phyloP scores from a whole-genome alignment of 2,329 filamentous ascomycete genomes.

The Sclerotinia minor region DNA sequence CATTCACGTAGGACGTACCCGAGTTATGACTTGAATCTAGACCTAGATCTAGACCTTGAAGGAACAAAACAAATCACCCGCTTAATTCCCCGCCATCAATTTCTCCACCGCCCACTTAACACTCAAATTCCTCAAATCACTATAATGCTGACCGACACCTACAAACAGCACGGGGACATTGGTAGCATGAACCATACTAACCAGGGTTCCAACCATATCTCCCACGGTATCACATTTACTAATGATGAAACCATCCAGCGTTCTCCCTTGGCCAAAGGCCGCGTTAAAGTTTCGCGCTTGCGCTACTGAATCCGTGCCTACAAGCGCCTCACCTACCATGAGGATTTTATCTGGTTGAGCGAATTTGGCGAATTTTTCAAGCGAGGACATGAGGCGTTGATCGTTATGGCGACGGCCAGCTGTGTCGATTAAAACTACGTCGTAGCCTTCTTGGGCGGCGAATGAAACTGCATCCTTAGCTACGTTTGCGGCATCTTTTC shows the following conservation, averaged over 20 bases:
- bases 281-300: constrained; percentile 96
- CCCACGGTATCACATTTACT: constrained; percentile 98
- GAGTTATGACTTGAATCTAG: not conserved
- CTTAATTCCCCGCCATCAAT: constrained; percentile 48
- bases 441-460: constrained; percentile 72
- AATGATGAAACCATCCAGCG: constrained; percentile 95
- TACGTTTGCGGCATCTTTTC: constrained; percentile 93
- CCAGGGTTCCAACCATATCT: constrained; percentile 86
- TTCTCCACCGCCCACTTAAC: constrained; percentile 70
- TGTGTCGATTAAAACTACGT: constrained; percentile 96
- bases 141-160: constrained; percentile 71
- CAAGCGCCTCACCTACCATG: constrained; percentile 89
- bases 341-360: constrained; percentile 97
- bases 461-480: constrained; percentile 89
- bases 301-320: constrained; percentile 91
- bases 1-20: too few relatives aligned
- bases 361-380: constrained; percentile 97
- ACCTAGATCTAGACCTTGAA: not conserved
- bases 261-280: constrained; percentile 77
- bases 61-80: too few relatives aligned
- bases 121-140: constrained; percentile 67
- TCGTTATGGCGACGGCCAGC: constrained; percentile 95
- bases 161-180: constrained; percentile 95
- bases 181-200: constrained; percentile 96
- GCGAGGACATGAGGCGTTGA: constrained; percentile 87